These are phyloP conservation scores for Coprinopsis cinerea DNA, from an alignment of 768 basidiomycete genomes.

Conservation along the genomic window DNA sequence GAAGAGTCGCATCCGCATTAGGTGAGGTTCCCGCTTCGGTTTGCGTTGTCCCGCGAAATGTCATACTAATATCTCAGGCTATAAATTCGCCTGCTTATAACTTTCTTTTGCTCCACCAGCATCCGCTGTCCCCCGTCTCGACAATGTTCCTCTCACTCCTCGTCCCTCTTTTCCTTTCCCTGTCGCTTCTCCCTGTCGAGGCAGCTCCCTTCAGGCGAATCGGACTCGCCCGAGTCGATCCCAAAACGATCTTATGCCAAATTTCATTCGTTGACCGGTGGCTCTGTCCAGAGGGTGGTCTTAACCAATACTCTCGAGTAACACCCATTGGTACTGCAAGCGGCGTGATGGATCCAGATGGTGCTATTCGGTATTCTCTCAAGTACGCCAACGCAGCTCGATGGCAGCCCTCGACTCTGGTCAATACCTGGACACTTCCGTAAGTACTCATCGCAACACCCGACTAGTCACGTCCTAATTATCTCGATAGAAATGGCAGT, in stretches of 20 bases:
- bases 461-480: slow-evolving; percentile 1
- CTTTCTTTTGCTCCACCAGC: slow-evolving; percentile 8
- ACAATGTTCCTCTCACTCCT: slow-evolving; percentile 27
- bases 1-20: slow-evolving; percentile 15
- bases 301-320: slow-evolving; percentile 18
- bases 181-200: slow-evolving; percentile 26
- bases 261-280: slow-evolving; percentile 36
- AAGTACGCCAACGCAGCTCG: slow-evolving; percentile 60
- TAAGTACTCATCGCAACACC: slow-evolving; percentile 27
- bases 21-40: slow-evolving; percentile 12
- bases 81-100: slow-evolving; percentile 9
- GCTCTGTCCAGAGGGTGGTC: slow-evolving; percentile 36
- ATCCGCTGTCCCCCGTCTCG: slow-evolving; percentile 13
- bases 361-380: slow-evolving; percentile 54
- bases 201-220: slow-evolving; percentile 24
- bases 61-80: not conserved
- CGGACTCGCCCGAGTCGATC: slow-evolving; percentile 30
- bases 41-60: slow-evolving; percentile 7
- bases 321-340: slow-evolving; percentile 55
- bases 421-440: slow-evolving; percentile 57
- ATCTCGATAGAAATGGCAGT: slow-evolving; percentile 38
- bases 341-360: slow-evolving; percentile 43
- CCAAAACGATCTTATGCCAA: slow-evolving; percentile 39
- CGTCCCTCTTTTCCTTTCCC: slow-evolving; percentile 27
- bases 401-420: slow-evolving; percentile 53